Evolutionary conservation across 176 grass and related monocot genomes (phyloP).

Genomic region (Raddia distichophylla): DNA sequence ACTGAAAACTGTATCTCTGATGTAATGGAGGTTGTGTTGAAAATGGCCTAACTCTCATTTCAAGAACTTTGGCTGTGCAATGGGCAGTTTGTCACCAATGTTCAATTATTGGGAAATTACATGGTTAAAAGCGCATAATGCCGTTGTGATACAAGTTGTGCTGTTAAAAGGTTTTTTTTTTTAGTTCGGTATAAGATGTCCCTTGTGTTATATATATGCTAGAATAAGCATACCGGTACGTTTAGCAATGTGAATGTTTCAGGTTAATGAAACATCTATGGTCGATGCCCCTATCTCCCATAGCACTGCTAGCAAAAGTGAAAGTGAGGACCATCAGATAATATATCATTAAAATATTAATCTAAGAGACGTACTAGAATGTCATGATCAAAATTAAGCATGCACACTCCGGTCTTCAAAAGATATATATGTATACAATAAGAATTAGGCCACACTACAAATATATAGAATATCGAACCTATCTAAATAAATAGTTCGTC

Average conservation of each 20-base stretch:
- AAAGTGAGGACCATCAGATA: background rate
- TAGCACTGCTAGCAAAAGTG: background rate
- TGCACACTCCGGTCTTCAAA: too few relatives aligned
- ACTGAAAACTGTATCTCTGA: slow-evolving; percentile 14
- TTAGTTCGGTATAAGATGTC: too few relatives aligned
- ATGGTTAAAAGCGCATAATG: slow-evolving; percentile 4
- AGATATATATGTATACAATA: too few relatives aligned
- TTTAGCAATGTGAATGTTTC: background rate
- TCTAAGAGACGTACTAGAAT: too few relatives aligned
- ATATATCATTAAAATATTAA: too few relatives aligned
- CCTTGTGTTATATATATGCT: slow-evolving; percentile 2
- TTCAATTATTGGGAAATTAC: background rate
- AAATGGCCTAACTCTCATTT: slow-evolving; percentile 27
- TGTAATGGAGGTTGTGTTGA: slow-evolving; percentile 12
- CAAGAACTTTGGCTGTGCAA: background rate
- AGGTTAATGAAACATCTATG: background rate
- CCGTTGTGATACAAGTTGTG: background rate
- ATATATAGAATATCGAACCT: too few relatives aligned
- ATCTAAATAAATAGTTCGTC: too few relatives aligned
- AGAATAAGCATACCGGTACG: background rate
- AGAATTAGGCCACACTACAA: too few relatives aligned
- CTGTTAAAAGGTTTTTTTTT: background rate
- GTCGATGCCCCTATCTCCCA: too few relatives aligned
- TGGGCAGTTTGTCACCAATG: background rate
- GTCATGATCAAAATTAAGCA: too few relatives aligned